Evolutionary conservation across 2,329 filamentous ascomycete species (phyloP).

Genomic region (Hymenoscyphus linearis): DNA sequence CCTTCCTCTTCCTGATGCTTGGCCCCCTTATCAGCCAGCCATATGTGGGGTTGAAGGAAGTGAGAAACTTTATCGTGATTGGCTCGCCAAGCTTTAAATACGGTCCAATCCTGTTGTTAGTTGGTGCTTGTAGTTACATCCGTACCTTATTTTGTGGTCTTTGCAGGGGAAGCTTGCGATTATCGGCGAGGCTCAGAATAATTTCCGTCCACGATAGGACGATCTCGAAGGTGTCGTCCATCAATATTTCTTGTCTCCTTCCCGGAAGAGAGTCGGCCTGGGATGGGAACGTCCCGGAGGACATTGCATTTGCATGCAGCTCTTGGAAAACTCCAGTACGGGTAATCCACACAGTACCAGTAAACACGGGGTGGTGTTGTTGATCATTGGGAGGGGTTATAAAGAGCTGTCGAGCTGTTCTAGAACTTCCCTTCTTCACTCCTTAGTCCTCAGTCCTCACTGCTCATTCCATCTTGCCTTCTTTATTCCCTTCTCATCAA

Average conservation of each 20-base stretch:
- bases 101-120: not conserved
- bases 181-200: not conserved
- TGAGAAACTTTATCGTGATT: not conserved
- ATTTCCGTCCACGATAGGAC: not conserved
- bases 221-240: not conserved
- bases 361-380: not conserved
- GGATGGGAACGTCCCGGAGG: not conserved
- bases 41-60: not conserved
- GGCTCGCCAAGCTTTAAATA: not conserved
- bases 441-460: not conserved
- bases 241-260: constrained; percentile 5
- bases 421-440: not conserved
- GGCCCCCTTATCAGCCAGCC: not conserved
- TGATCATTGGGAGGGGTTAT: not conserved
- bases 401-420: not conserved
- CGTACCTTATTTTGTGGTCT: not conserved
- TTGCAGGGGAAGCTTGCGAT: not conserved
- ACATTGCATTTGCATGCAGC: not conserved
- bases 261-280: not conserved
- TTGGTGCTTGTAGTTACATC: not conserved
- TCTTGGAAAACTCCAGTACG: not conserved
- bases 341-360: too few species aligned
- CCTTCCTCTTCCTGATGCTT: not conserved
- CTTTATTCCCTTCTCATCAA: not conserved
- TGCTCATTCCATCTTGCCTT: not conserved